Percentiles rank a stretch among this genome's conserved stretches.
These are phyloP conservation scores for Bipolaris bicolor DNA, from an alignment of 2,329 filamentous ascomycete genomes.

Conservation along the genomic window DNA sequence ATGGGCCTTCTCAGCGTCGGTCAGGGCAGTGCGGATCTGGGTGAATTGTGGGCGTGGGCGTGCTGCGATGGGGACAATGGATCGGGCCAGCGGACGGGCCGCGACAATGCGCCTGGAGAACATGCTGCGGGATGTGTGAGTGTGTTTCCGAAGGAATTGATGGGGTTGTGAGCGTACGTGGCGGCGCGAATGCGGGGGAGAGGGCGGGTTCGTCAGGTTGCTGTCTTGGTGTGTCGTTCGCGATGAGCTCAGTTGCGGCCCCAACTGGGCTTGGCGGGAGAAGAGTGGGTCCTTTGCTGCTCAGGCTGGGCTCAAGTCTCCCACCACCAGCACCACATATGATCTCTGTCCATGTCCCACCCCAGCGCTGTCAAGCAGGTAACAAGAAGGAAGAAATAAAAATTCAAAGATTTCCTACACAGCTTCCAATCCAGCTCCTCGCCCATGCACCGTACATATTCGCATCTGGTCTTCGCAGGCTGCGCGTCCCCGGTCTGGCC, in stretches of 20 bases:
- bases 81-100: constrained; percentile 50
- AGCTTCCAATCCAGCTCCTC: neutral
- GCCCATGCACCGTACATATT: neutral
- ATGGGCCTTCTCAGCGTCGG: constrained; percentile 52
- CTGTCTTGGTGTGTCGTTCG: constrained; percentile 34
- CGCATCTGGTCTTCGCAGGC: neutral
- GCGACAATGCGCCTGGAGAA: constrained; percentile 52
- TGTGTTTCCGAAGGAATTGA: constrained; percentile 44
- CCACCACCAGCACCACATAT: constrained; percentile 4
- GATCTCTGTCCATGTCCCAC: constrained; percentile 4
- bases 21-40: constrained; percentile 47
- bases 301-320: constrained; percentile 5
- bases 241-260: constrained; percentile 36
- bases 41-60: constrained; percentile 42
- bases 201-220: constrained; percentile 20
- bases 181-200: constrained; percentile 27
- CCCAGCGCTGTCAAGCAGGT: constrained; percentile 6
- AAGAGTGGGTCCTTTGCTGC: constrained; percentile 10
- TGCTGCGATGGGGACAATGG: constrained; percentile 40
- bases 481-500: constrained; percentile 8
- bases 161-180: constrained; percentile 33
- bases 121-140: constrained; percentile 48
- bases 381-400: neutral
- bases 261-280: constrained; percentile 19
- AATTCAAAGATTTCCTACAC: neutral